Evolutionary conservation across 306 rosid species (phyloP).

Genomic region (Hippophae tibetana): DNA sequence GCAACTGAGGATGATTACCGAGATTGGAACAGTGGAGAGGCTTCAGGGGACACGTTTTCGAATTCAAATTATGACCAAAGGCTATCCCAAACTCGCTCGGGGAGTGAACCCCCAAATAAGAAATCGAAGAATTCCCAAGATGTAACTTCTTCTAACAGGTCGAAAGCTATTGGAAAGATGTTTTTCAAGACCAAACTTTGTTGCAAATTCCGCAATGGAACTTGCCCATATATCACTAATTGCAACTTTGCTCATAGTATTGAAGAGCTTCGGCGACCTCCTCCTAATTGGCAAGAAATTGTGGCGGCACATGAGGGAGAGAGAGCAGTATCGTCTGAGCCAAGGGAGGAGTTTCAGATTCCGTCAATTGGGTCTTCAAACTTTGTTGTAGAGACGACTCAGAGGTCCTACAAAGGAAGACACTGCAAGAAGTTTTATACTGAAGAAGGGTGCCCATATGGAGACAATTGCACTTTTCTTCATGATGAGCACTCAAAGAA

Average conservation of each 20-base stretch:
- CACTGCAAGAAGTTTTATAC: conserved; percentile 97
- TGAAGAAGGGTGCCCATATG: conserved; percentile 97
- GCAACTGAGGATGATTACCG: conserved; percentile 94
- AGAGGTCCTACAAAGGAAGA: conserved; percentile 81
- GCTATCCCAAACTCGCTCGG: conserved; percentile 57
- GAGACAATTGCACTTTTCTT: conserved; percentile 88
- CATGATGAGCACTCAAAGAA: conserved; percentile 92
- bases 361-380: conserved; percentile 53
- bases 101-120: conserved; percentile 80
- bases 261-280: conserved; percentile 94
- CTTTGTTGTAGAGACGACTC: conserved; percentile 44
- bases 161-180: conserved; percentile 92
- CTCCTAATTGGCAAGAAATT: conserved; percentile 95
- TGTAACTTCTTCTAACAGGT: conserved; percentile 44
- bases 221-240: conserved; percentile 79
- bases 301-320: conserved; percentile 96
- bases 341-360: conserved; percentile 89
- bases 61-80: conserved; percentile 66
- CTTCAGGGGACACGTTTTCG: conserved; percentile 44
- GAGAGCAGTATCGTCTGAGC: conserved; percentile 39
- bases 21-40: conserved; percentile 55
- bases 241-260: conserved; percentile 97
- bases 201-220: conserved; percentile 89
- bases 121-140: conserved; percentile 72
- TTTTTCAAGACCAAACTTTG: conserved; percentile 96